Percentiles rank a stretch among this genome's conserved stretches.
These are phyloP conservation scores for Nasturtium officinale DNA, from an alignment of 345 rosid species.

Conservation along the genomic window DNA sequence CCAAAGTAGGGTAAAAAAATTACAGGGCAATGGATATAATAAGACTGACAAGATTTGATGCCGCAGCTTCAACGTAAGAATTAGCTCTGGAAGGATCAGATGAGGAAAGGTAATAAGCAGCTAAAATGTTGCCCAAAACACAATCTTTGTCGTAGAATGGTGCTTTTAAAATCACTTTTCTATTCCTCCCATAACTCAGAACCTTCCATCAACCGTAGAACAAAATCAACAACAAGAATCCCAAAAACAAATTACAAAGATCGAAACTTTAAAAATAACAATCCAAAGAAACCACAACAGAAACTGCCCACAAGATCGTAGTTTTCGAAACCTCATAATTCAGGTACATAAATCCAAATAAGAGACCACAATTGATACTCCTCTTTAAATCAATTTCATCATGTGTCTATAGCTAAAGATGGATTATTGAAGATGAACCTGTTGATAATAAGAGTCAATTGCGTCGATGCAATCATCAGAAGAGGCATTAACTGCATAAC, in stretches of 20 bases:
- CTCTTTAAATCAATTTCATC: neutral
- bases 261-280: constrained; percentile 10
- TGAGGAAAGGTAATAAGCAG: constrained; percentile 66
- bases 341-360: neutral
- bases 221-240: constrained; percentile 9
- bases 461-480: constrained; percentile 71
- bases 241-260: constrained; percentile 2
- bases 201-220: constrained; percentile 51
- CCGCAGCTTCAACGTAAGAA: constrained; percentile 54
- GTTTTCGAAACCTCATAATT: neutral
- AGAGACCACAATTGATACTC: constrained; percentile 10
- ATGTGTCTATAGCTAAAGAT: neutral
- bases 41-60: constrained; percentile 57
- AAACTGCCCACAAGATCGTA: constrained; percentile 10
- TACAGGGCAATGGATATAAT: constrained; percentile 10
- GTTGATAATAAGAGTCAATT: constrained; percentile 68
- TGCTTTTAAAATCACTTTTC: constrained; percentile 71
- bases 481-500: constrained; percentile 64
- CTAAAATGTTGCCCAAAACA: constrained; percentile 76
- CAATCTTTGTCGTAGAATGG: constrained; percentile 61
- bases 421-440: constrained; percentile 47
- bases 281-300: neutral
- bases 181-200: constrained; percentile 65
- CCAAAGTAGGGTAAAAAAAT: neutral
- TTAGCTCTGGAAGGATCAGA: constrained; percentile 51